Percentiles rank a stretch among this genome's conserved stretches.
These are phyloP conservation scores for Nicotiana noctiflora DNA, from an alignment of 257 asterid genomes.

Conservation along the genomic window DNA sequence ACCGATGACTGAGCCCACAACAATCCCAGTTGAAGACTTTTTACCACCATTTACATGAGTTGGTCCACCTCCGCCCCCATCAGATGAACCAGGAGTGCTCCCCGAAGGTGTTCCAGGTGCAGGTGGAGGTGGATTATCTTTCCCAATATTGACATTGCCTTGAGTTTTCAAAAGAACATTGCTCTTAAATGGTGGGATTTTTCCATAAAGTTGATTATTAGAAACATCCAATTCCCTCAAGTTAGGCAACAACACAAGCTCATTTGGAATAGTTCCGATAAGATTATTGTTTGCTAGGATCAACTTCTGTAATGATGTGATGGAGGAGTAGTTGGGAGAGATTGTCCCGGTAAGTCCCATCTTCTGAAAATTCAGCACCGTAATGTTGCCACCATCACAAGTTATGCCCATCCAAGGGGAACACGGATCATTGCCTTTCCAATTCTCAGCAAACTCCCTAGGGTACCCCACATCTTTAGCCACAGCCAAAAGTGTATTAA, in stretches of 20 bases:
- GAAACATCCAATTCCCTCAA: conserved; percentile 11
- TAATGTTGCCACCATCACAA: conserved; percentile 8
- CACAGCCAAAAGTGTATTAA: conserved; percentile 11
- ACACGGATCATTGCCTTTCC: conserved; percentile 20
- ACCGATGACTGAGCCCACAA: conserved; percentile 13
- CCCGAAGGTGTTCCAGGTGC: conserved; percentile 1
- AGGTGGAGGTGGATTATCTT: conserved; percentile 1
- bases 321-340: conserved; percentile 3
- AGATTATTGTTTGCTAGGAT: conserved; percentile 10
- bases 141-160: conserved; percentile 16
- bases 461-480: conserved; percentile 13
- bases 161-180: conserved; percentile 1
- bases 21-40: conserved; percentile 1
- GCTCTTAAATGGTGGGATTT: conserved; percentile 9
- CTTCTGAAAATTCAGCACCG: conserved; percentile 14
- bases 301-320: conserved; percentile 2
- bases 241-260: conserved; percentile 1
- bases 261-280: conserved; percentile 12
- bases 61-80: conserved; percentile 3
- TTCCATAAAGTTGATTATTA: conserved; percentile 13
- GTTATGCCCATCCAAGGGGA: conserved; percentile 8
- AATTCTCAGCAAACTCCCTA: conserved; percentile 6
- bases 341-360: conserved; percentile 14
- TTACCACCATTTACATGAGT: not conserved
- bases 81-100: not conserved